These are phyloP conservation scores for Metroxylon sagu DNA, from an alignment of 176 grass and related monocot species.

Conservation along the genomic window DNA sequence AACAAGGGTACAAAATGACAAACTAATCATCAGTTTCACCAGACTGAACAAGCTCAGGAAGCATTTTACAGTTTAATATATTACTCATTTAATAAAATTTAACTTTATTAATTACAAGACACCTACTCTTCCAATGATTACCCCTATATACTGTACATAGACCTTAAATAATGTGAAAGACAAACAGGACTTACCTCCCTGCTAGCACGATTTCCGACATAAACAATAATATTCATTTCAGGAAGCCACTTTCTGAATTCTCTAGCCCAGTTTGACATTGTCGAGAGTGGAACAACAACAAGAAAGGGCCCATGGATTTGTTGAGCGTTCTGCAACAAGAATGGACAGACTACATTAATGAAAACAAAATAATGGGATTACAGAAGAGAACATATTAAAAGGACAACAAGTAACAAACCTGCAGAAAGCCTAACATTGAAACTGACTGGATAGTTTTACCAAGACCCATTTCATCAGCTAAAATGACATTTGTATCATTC, in stretches of 20 bases:
- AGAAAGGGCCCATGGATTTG: constrained; percentile 95
- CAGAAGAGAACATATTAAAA: neutral
- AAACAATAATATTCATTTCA: constrained; percentile 86
- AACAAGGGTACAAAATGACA: too few relatives aligned
- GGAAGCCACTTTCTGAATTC: constrained; percentile 98
- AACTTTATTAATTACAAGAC: too few relatives aligned
- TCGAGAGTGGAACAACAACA: constrained; percentile 95
- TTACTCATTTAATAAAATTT: too few relatives aligned
- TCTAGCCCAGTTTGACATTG: constrained; percentile 90
- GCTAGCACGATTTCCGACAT: constrained; percentile 98
- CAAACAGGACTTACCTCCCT: constrained; percentile 54
- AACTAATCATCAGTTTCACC: too few relatives aligned
- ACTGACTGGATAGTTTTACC: constrained; percentile 98
- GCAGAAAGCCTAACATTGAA: constrained; percentile 94
- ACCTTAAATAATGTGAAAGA: too few relatives aligned
- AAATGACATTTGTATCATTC: constrained; percentile 99
- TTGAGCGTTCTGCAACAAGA: constrained; percentile 71
- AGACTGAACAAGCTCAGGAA: too few relatives aligned
- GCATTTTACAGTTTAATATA: too few relatives aligned
- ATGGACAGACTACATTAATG: neutral
- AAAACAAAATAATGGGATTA: constrained; percentile 10
- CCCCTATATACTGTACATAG: too few relatives aligned
- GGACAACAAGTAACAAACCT: constrained; percentile 32
- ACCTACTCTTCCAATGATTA: too few relatives aligned
- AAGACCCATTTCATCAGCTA: constrained; percentile 99